These are phyloP conservation scores for Rehmannia glutinosa DNA, from an alignment of 257 asterid genomes.

Conservation along the genomic window DNA sequence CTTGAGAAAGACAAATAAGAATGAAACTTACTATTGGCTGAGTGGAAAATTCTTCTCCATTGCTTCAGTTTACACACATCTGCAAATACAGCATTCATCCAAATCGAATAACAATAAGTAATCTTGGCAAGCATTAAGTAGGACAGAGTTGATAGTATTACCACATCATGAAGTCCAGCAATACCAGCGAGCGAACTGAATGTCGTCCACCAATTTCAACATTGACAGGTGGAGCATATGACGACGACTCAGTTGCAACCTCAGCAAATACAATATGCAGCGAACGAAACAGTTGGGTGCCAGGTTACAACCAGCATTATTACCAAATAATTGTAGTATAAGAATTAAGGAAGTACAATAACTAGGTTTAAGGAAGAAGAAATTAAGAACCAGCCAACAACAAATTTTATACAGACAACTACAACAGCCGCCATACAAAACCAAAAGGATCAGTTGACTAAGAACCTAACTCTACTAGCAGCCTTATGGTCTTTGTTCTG, in stretches of 20 bases:
- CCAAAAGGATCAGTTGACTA: constrained; percentile 4
- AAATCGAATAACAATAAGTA: neutral
- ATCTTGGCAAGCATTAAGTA: no score
- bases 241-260: neutral
- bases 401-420: constrained; percentile 5
- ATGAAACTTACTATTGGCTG: neutral
- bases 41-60: neutral
- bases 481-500: neutral
- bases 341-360: neutral
- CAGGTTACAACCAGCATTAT: neutral
- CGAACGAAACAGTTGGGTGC: neutral
- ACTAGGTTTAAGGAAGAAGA: neutral
- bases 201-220: no score
- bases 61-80: neutral
- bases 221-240: neutral
- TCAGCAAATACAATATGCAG: neutral
- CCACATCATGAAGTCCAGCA: neutral
- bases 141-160: no score
- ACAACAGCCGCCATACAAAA: neutral
- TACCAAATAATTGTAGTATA: neutral
- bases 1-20: neutral
- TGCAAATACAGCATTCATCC: neutral
- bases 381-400: constrained; percentile 2
- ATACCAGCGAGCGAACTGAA: neutral
- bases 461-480: constrained; percentile 16